Conservation (phyloP, 1,284 basidiomycete genomes). For the Sanghuangporus baumii region DNA sequence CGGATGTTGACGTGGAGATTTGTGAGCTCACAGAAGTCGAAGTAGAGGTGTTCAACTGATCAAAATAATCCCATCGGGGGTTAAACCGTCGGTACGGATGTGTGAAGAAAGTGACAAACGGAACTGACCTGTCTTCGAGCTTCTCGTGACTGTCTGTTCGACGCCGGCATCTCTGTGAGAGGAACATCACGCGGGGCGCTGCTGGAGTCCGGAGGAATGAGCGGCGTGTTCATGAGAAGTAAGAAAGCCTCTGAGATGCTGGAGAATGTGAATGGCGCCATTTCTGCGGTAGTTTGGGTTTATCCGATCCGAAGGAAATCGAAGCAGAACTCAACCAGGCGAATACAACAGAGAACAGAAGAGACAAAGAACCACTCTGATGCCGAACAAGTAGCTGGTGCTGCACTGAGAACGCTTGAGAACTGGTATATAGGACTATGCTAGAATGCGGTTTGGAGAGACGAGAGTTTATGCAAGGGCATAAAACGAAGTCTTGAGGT, state of each 20-base stretch:
- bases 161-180: conserved; percentile 12
- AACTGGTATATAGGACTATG: not conserved
- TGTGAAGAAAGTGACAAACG: not conserved
- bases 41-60: conserved; percentile 7
- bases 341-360: not conserved
- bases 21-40: not conserved
- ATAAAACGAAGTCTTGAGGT: not conserved
- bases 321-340: not conserved
- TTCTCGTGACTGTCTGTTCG: conserved; percentile 1
- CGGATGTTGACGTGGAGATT: not conserved
- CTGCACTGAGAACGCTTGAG: not conserved
- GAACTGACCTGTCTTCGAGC: conserved; percentile 1
- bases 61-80: not conserved
- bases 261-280: conserved; percentile 11
- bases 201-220: conserved; percentile 9
- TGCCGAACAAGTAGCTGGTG: not conserved
- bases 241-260: conserved; percentile 7
- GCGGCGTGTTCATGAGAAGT: conserved; percentile 16
- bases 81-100: not conserved
- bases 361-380: not conserved
- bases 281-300: not conserved
- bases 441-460: not conserved
- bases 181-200: conserved; percentile 7
- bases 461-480: not conserved
- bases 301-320: not conserved